Evolutionary conservation across 139 green algal species (phyloP).

Genomic region (Mesotaenium endlicherianum): DNA sequence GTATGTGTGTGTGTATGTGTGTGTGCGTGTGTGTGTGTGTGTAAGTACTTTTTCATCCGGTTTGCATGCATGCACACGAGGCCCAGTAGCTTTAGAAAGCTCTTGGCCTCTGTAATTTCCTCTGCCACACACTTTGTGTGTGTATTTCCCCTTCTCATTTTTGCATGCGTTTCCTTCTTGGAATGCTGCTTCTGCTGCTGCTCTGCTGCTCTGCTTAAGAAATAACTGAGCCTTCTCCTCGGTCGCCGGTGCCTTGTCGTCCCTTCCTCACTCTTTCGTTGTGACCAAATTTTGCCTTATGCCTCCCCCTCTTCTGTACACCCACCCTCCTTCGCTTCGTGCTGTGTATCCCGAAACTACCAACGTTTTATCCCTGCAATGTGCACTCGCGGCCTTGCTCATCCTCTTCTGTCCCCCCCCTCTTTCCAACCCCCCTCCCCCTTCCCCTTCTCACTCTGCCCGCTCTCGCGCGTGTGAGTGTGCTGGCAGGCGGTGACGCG

Average conservation of each 20-base stretch:
- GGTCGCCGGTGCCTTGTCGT: background rate
- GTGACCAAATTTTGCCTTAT: background rate
- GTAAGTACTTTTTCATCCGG: no score
- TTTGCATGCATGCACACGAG: no score
- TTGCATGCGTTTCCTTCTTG: no score
- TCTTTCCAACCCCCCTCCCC: background rate
- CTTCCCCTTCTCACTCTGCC: background rate
- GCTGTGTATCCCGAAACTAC: background rate
- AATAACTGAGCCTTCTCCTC: background rate
- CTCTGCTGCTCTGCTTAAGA: no score
- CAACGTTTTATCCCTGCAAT: background rate
- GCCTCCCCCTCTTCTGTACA: background rate
- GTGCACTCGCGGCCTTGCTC: background rate
- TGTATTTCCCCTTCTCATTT: no score
- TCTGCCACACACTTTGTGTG: no score
- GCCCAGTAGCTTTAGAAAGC: no score
- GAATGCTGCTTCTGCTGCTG: no score
- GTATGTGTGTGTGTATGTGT: no score
- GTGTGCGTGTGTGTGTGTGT: no score
- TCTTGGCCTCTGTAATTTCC: no score
- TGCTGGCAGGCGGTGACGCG: slow-evolving; percentile 66
- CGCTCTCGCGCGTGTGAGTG: background rate
- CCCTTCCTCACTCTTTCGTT: background rate
- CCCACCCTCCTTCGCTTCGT: background rate
- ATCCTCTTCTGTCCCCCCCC: background rate